A percentile compares a stretch with the other conserved stretches of the same genome.
Conservation (phyloP, 805 yeast species). For the Wickerhamomyces chaumierensis region DNA sequence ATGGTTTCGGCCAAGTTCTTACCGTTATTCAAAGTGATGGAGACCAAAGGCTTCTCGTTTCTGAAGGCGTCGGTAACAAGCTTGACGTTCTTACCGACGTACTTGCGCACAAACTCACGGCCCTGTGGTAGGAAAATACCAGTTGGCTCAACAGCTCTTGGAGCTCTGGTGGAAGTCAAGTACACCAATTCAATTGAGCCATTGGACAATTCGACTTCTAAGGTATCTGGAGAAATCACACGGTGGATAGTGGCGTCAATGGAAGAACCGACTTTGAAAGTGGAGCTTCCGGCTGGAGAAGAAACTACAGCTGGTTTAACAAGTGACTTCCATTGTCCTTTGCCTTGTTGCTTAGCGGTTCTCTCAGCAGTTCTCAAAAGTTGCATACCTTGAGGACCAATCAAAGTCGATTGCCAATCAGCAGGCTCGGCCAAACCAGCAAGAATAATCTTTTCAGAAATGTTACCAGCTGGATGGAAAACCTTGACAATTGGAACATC, state of each 20-base stretch:
- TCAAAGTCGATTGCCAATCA: slow-evolving; percentile 66
- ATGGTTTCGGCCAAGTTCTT: slow-evolving; percentile 49
- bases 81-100: slow-evolving; percentile 62
- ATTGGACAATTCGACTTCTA: slow-evolving; percentile 38
- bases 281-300: slow-evolving; percentile 17
- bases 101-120: slow-evolving; percentile 62
- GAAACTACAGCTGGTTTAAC: slow-evolving; percentile 14
- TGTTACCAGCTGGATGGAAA: slow-evolving; percentile 50
- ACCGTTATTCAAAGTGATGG: slow-evolving; percentile 39
- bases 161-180: slow-evolving; percentile 66
- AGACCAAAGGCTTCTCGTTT: slow-evolving; percentile 58
- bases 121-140: slow-evolving; percentile 53
- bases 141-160: slow-evolving; percentile 49
- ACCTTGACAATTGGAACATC: slow-evolving; percentile 73
- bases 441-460: slow-evolving; percentile 68
- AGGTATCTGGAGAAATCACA: slow-evolving; percentile 59
- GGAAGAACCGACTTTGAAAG: slow-evolving; percentile 32
- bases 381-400: slow-evolving; percentile 58
- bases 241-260: slow-evolving; percentile 46
- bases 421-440: slow-evolving; percentile 35
- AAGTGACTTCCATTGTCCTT: slow-evolving; percentile 44
- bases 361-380: slow-evolving; percentile 54
- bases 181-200: slow-evolving; percentile 49
- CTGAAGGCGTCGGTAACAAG: slow-evolving; percentile 55
- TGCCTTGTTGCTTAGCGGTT: slow-evolving; percentile 42